Evolutionary conservation across 495 filamentous ascomycete genomes (phyloP).

Genomic region (Darksidea phi): DNA sequence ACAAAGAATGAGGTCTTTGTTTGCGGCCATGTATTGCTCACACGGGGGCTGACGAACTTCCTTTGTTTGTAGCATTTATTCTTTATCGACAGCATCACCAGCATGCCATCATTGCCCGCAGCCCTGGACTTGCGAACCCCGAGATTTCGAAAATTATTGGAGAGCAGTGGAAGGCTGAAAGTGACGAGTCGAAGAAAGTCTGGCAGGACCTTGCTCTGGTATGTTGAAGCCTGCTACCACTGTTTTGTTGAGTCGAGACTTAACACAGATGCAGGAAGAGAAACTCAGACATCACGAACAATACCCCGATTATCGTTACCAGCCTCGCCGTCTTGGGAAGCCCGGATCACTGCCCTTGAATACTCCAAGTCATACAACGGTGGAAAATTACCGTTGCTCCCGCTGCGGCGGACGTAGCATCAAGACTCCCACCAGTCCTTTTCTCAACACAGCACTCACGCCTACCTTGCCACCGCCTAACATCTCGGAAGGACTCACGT

Average conservation of each 20-base stretch:
- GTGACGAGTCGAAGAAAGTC: constrained; percentile 71
- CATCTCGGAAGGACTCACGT: constrained; percentile 34
- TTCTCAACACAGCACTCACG: constrained; percentile 48
- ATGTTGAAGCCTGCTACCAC: constrained; percentile 19
- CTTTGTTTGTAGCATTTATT: constrained; percentile 75
- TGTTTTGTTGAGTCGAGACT: constrained; percentile 11
- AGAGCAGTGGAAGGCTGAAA: constrained; percentile 78
- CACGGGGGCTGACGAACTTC: constrained; percentile 6
- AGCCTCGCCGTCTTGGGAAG: constrained; percentile 71
- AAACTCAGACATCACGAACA: constrained; percentile 85
- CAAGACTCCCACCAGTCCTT: constrained; percentile 48
- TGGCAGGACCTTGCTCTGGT: constrained; percentile 92
- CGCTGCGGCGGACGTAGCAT: constrained; percentile 65
- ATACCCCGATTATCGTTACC: constrained; percentile 92
- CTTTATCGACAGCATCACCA: constrained; percentile 95
- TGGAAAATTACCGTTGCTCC: constrained; percentile 52
- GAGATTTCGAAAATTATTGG: constrained; percentile 99
- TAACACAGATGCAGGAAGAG: constrained; percentile 63
- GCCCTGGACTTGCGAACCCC: constrained; percentile 90
- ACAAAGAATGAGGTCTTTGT: constrained; percentile 36
- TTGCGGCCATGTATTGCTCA: constrained; percentile 21
- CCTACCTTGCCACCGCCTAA: constrained; percentile 45
- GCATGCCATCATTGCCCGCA: constrained; percentile 69
- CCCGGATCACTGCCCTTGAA: constrained; percentile 25
- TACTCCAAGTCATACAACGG: constrained; percentile 22